phyloP scores from a whole-genome alignment of 768 basidiomycete genomes.

The Collybiopsis confluens region DNA sequence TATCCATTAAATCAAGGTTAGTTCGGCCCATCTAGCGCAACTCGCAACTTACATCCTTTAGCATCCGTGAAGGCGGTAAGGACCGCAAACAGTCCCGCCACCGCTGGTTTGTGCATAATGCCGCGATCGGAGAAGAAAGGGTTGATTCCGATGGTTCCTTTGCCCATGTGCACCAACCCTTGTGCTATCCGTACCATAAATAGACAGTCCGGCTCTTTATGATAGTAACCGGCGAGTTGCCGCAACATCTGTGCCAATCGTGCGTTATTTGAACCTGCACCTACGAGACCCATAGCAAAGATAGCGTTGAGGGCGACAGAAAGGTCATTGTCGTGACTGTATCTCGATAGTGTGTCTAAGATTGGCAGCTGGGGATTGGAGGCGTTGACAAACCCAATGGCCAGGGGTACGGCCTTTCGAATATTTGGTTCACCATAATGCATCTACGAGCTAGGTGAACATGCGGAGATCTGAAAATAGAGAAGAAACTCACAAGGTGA shows the following conservation, averaged over 20 bases:
- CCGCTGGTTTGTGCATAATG: slow-evolving; percentile 83
- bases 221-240: slow-evolving; percentile 95
- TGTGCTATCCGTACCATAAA: slow-evolving; percentile 96
- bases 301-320: slow-evolving; percentile 94
- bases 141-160: slow-evolving; percentile 94
- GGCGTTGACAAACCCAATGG: slow-evolving; percentile 89
- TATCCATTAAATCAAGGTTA: slow-evolving; percentile 24
- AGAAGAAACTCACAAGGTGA: slow-evolving; percentile 60
- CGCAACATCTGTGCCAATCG: slow-evolving; percentile 96
- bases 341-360: slow-evolving; percentile 96
- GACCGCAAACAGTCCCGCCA: slow-evolving; percentile 86
- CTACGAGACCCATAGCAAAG: slow-evolving; percentile 97
- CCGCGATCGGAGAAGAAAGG: slow-evolving; percentile 94
- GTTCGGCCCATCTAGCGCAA: background rate
- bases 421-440: slow-evolving; percentile 94
- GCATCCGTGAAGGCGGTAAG: slow-evolving; percentile 92
- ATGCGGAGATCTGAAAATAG: slow-evolving; percentile 27
- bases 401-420: slow-evolving; percentile 89
- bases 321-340: slow-evolving; percentile 99
- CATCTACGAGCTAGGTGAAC: slow-evolving; percentile 49
- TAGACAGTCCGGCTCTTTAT: slow-evolving; percentile 94
- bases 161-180: slow-evolving; percentile 99
- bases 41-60: slow-evolving; percentile 72
- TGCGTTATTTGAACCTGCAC: slow-evolving; percentile 98
- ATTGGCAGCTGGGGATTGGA: slow-evolving; percentile 95